Evolutionary conservation across 1,284 basidiomycete species (phyloP).

Genomic region (Ustilago tritici): DNA sequence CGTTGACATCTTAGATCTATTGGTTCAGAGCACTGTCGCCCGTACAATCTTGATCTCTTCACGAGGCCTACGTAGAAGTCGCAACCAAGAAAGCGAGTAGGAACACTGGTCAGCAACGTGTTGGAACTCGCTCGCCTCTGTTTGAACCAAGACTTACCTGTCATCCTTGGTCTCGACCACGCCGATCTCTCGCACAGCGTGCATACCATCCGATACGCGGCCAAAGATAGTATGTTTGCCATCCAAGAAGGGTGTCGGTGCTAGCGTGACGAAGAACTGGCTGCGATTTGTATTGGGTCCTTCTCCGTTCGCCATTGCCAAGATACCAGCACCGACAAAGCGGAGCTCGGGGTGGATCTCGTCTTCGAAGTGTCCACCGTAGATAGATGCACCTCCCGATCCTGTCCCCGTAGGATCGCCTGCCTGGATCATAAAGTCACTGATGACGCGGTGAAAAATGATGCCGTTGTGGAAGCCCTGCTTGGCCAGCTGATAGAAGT

Average conservation of each 20-base stretch:
- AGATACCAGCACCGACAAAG: constrained; percentile 93
- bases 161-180: constrained; percentile 48
- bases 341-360: constrained; percentile 85
- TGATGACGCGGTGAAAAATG: constrained; percentile 96
- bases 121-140: background rate
- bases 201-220: constrained; percentile 73
- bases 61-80: constrained; percentile 17
- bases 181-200: constrained; percentile 71
- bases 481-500: constrained; percentile 64
- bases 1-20: background rate
- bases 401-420: constrained; percentile 97
- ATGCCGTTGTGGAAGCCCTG: constrained; percentile 71
- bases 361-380: constrained; percentile 82
- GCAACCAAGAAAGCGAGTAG: background rate
- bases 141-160: constrained; percentile 23
- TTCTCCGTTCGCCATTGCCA: constrained; percentile 98
- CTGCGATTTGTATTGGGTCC: constrained; percentile 93
- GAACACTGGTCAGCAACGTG: background rate
- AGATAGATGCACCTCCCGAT: constrained; percentile 81
- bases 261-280: constrained; percentile 99
- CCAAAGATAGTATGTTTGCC: constrained; percentile 76
- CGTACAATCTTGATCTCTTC: constrained; percentile 51
- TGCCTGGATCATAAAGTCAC: constrained; percentile 99
- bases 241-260: constrained; percentile 89
- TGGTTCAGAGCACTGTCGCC: constrained; percentile 21